A percentile compares a stretch with the other conserved stretches of the same genome.
Conservation (phyloP, 2,329 filamentous ascomycete genomes). For the Whalleya microplaca region DNA sequence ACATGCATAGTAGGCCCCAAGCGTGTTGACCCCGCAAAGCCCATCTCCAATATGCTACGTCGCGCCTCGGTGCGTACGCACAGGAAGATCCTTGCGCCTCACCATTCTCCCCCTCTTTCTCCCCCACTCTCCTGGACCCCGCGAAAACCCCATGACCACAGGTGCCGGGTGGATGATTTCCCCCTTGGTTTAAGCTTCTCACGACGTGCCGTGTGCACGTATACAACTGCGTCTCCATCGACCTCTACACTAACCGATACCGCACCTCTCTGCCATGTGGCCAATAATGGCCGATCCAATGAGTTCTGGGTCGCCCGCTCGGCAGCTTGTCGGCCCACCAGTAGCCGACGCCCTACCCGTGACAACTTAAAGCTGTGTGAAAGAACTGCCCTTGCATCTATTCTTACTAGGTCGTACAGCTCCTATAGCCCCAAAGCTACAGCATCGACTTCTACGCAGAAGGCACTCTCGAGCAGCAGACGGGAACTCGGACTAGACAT, state of each 20-base stretch:
- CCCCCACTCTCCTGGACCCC: not conserved
- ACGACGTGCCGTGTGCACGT: constrained; percentile 9
- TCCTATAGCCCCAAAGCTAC: not conserved
- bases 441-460: not conserved
- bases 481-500: not conserved
- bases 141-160: constrained; percentile 7
- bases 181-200: constrained; percentile 6
- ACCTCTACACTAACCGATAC: constrained; percentile 18
- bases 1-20: not conserved
- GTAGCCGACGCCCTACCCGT: not conserved
- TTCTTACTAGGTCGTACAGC: not conserved
- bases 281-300: constrained; percentile 12
- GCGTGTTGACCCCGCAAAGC: not conserved
- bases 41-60: not conserved
- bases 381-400: not conserved
- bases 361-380: not conserved
- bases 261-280: constrained; percentile 8
- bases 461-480: not conserved
- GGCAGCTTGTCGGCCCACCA: not conserved
- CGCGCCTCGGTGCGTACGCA: not conserved
- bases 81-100: not conserved
- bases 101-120: not conserved
- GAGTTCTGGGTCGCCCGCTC: not conserved
- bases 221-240: not conserved
- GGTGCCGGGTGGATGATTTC: constrained; percentile 17